Conservation (phyloP, 2,329 filamentous ascomycete genomes). For the Amauroascus niger region DNA sequence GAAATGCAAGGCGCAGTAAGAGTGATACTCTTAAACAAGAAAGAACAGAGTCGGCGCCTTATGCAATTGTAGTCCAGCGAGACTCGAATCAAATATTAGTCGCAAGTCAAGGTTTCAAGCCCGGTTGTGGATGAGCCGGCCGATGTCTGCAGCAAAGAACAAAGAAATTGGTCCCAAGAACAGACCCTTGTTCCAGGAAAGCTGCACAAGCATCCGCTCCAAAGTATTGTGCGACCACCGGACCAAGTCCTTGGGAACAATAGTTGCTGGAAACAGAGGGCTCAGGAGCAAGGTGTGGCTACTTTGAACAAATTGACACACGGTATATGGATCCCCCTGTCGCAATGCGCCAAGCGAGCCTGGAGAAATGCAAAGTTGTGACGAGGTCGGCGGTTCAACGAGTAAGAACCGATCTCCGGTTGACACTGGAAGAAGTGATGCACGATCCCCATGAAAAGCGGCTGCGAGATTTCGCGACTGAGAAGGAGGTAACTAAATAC, state of each 20-base stretch:
- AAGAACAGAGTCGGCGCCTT: too few species aligned
- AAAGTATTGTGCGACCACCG: not conserved
- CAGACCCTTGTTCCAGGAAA: not conserved
- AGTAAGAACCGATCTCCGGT: not conserved
- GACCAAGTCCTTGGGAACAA: not conserved
- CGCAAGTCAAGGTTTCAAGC: not conserved
- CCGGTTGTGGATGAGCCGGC: not conserved
- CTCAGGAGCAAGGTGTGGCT: not conserved
- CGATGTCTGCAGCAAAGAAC: not conserved
- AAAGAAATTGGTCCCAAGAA: not conserved
- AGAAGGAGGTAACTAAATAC: not conserved
- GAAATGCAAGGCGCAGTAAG: too few species aligned
- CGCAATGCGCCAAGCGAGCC: not conserved
- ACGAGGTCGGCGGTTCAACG: not conserved
- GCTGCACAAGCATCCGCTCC: not conserved
- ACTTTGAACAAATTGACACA: not conserved
- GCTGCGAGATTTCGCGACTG: constrained; percentile 7
- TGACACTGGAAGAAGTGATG: not conserved
- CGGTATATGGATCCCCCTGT: not conserved
- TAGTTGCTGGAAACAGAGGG: not conserved
- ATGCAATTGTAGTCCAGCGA: too few species aligned
- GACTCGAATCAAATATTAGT: too few species aligned
- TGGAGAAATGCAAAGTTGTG: not conserved
- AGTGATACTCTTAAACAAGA: too few species aligned
- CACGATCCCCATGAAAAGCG: not conserved